Conservation (phyloP, 345 rosid species). For the Arabis alpina region DNA sequence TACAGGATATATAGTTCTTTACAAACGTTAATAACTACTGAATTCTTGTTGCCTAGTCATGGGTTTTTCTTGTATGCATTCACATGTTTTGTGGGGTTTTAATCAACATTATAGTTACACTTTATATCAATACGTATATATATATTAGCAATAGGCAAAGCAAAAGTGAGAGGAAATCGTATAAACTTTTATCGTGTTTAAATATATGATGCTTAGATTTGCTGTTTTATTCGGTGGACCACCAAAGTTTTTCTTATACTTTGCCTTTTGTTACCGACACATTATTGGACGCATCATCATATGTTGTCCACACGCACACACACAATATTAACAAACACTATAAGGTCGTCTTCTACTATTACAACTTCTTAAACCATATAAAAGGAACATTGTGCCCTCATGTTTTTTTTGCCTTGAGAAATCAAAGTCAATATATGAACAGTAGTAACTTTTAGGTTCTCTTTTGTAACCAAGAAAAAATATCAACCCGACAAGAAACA, state of each 20-base stretch:
- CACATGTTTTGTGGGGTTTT: slow-evolving; percentile 35
- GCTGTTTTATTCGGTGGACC: slow-evolving; percentile 40
- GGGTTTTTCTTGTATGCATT: slow-evolving; percentile 24
- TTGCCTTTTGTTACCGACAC: slow-evolving; percentile 45
- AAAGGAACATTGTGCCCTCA: slow-evolving; percentile 33
- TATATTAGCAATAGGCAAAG: too few relatives aligned
- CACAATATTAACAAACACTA: slow-evolving; percentile 10
- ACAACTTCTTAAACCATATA: slow-evolving; percentile 7
- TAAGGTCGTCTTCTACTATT: slow-evolving; percentile 16
- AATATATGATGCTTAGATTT: slow-evolving; percentile 42
- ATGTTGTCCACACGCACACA: slow-evolving; percentile 34
- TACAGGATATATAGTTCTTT: neutral
- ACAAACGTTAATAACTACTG: slow-evolving; percentile 24
- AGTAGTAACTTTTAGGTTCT: slow-evolving; percentile 17
- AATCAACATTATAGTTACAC: too few relatives aligned
- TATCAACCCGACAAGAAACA: slow-evolving; percentile 22
- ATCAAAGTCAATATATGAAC: slow-evolving; percentile 31
- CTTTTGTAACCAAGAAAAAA: neutral
- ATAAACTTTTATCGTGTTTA: neutral
- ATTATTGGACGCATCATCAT: slow-evolving; percentile 34
- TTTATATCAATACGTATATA: too few relatives aligned
- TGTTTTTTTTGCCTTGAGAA: slow-evolving; percentile 20
- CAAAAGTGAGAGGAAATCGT: slow-evolving; percentile 43
- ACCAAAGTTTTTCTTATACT: slow-evolving; percentile 27
- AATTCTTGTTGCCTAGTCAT: slow-evolving; percentile 23